phyloP scores from a whole-genome alignment of 2,329 filamentous ascomycete species.

The Alternaria postmessia region DNA sequence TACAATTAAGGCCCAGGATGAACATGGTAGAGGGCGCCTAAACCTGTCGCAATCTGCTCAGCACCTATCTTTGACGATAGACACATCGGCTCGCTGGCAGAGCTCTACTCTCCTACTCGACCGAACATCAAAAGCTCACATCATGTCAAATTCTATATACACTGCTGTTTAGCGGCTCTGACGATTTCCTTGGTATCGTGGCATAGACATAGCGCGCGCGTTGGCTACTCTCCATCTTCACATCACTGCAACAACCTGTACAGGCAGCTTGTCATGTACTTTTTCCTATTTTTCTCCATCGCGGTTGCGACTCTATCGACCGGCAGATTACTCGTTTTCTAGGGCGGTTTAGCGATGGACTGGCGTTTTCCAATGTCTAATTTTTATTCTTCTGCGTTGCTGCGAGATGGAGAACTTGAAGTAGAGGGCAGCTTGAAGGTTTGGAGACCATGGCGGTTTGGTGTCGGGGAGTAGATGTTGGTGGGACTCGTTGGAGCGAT shows the following conservation, averaged over 20 bases:
- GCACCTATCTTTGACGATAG: slow-evolving; percentile 17
- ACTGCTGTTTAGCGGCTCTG: slow-evolving; percentile 30
- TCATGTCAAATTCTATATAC: slow-evolving; percentile 23
- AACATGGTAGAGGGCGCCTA: slow-evolving; percentile 54
- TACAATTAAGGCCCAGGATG: slow-evolving; percentile 66
- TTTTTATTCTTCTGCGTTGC: slow-evolving; percentile 26
- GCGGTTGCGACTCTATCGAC: slow-evolving; percentile 24
- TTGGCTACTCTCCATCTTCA: slow-evolving; percentile 21
- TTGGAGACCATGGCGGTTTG: slow-evolving; percentile 7
- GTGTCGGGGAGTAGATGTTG: slow-evolving; percentile 2
- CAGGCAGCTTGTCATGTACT: slow-evolving; percentile 12
- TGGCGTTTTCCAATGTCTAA: slow-evolving; percentile 35
- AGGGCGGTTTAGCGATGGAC: slow-evolving; percentile 27
- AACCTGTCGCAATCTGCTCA: slow-evolving; percentile 13
- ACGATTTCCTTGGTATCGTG: slow-evolving; percentile 38
- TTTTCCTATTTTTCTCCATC: slow-evolving; percentile 20
- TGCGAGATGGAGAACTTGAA: slow-evolving; percentile 4
- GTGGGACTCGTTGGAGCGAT: neutral
- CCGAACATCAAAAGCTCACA: slow-evolving; percentile 34
- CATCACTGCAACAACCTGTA: slow-evolving; percentile 16
- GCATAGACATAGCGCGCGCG: slow-evolving; percentile 42
- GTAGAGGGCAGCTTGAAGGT: neutral
- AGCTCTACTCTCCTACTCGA: slow-evolving; percentile 27
- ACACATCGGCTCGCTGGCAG: slow-evolving; percentile 44
- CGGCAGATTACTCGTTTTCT: slow-evolving; percentile 24